Evolutionary conservation across 1,139 yeast genomes (phyloP).

Genomic region (Wickerhamomyces sp.): DNA sequence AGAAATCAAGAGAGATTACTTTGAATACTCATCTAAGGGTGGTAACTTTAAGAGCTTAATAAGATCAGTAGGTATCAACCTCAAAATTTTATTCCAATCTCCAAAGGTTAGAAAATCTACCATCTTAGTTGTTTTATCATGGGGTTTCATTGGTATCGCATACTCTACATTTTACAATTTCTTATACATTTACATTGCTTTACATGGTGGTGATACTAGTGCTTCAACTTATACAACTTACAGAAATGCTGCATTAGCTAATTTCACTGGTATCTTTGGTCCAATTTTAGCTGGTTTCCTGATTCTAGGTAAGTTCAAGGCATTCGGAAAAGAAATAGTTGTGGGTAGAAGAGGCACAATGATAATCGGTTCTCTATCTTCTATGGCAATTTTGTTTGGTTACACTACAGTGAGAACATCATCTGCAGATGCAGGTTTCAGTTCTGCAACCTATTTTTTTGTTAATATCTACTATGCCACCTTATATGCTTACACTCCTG

Average conservation of each 20-base stretch:
- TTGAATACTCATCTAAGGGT: slow-evolving; percentile 11
- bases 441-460: slow-evolving; percentile 46
- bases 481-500: slow-evolving; percentile 50
- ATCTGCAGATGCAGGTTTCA: slow-evolving; percentile 48
- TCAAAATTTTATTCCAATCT: slow-evolving; percentile 31
- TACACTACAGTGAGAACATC: slow-evolving; percentile 50
- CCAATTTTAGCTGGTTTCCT: slow-evolving; percentile 49
- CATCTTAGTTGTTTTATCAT: slow-evolving; percentile 32
- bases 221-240: slow-evolving; percentile 35
- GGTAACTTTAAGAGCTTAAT: slow-evolving; percentile 15
- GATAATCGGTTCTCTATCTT: slow-evolving; percentile 46
- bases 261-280: slow-evolving; percentile 49
- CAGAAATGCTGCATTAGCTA: slow-evolving; percentile 48
- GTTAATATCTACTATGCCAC: slow-evolving; percentile 48
- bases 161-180: slow-evolving; percentile 41
- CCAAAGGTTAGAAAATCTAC: slow-evolving; percentile 32
- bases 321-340: slow-evolving; percentile 5
- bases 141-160: slow-evolving; percentile 41
- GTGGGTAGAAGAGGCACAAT: slow-evolving; percentile 55
- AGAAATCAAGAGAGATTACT: slow-evolving; percentile 20
- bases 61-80: slow-evolving; percentile 21
- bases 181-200: slow-evolving; percentile 37
- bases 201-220: slow-evolving; percentile 37
- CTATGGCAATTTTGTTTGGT: slow-evolving; percentile 54
- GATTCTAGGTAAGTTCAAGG: slow-evolving; percentile 35